Evolutionary conservation across 331 rosid species (phyloP).

Genomic region (Dryas integrifolia): DNA sequence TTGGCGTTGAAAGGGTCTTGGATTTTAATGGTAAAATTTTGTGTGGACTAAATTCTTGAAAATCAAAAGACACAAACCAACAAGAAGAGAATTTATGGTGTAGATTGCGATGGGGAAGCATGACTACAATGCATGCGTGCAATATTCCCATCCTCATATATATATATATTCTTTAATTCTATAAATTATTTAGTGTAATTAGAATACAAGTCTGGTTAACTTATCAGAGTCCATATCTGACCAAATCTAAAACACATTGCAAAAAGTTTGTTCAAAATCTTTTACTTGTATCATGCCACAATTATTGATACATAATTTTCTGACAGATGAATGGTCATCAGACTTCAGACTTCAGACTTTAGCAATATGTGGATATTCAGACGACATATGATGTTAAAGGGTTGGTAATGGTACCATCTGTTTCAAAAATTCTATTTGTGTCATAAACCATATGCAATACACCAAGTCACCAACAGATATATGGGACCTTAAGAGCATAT

Average conservation of each 20-base stretch:
- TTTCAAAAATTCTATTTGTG: not conserved
- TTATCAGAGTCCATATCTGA: not conserved
- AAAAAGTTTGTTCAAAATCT: not conserved
- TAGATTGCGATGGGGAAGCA: constrained; percentile 17
- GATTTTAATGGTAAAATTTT: constrained; percentile 21
- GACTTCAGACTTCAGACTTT: not conserved
- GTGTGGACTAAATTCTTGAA: constrained; percentile 40
- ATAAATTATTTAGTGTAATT: not conserved
- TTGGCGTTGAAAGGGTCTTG: not conserved
- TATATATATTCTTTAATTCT: not conserved
- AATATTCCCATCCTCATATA: constrained; percentile 28
- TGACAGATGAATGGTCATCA: constrained; percentile 9
- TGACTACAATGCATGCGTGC: constrained; percentile 4
- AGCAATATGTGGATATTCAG: not conserved
- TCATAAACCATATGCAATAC: not conserved
- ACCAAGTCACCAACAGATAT: not conserved
- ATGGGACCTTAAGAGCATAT: not conserved
- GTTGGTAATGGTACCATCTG: not conserved
- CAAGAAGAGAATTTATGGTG: constrained; percentile 10
- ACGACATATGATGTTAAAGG: not conserved
- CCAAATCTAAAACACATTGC: not conserved
- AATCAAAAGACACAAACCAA: constrained; percentile 21
- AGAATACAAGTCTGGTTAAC: not conserved
- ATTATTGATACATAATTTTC: constrained; percentile 7
- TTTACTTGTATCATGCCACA: not conserved